These are phyloP conservation scores for Podaxis sp. DNA, from an alignment of 768 basidiomycete genomes.

Conservation along the genomic window DNA sequence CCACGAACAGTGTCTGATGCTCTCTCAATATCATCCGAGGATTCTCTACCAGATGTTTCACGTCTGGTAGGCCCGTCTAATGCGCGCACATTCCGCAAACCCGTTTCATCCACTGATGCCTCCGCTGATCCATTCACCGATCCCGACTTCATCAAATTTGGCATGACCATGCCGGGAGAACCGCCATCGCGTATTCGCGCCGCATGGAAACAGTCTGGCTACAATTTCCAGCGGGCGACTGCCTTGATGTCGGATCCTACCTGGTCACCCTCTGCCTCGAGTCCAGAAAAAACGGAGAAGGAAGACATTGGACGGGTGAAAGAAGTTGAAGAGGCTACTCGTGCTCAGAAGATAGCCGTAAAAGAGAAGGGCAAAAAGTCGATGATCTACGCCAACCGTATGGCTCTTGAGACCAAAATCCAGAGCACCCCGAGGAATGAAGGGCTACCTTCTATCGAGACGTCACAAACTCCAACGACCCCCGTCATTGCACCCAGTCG, in stretches of 20 bases:
- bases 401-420: slow-evolving; percentile 43
- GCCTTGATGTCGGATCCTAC: slow-evolving; percentile 53
- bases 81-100: slow-evolving; percentile 56
- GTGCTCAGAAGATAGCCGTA: slow-evolving; percentile 61
- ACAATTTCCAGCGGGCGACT: slow-evolving; percentile 62
- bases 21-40: slow-evolving; percentile 66
- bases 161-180: slow-evolving; percentile 58
- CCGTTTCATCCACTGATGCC: slow-evolving; percentile 28
- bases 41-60: slow-evolving; percentile 55
- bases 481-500: slow-evolving; percentile 40
- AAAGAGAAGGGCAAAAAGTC: slow-evolving; percentile 81
- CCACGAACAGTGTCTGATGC: slow-evolving; percentile 10
- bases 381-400: slow-evolving; percentile 75
- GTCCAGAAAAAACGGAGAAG: slow-evolving; percentile 26
- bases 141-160: slow-evolving; percentile 55
- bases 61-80: slow-evolving; percentile 44
- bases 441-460: slow-evolving; percentile 7
- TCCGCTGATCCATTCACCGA: slow-evolving; percentile 33
- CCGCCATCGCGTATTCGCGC: slow-evolving; percentile 46
- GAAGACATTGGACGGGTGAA: slow-evolving; percentile 61
- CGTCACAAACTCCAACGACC: slow-evolving; percentile 43
- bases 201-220: slow-evolving; percentile 67
- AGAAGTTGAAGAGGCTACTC: slow-evolving; percentile 73
- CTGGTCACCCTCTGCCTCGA: slow-evolving; percentile 46
- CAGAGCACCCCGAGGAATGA: slow-evolving; percentile 19